Percentiles rank a stretch among this genome's conserved stretches.
Conservation (phyloP, 2,329 filamentous ascomycete species). For the Neofusicoccum laricinum region DNA sequence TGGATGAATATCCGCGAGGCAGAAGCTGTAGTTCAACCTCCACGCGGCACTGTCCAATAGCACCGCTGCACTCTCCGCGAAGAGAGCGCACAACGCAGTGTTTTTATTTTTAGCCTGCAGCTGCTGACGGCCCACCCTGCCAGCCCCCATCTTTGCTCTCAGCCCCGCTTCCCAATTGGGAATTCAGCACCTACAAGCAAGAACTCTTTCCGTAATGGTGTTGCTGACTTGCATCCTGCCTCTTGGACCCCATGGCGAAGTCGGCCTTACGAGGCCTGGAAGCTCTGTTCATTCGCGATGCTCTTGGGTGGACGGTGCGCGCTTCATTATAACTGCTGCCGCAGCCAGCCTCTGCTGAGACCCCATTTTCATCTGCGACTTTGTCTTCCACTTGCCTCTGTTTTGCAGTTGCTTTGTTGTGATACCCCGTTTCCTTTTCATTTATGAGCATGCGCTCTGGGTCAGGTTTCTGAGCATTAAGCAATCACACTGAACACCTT, state of each 20-base stretch:
- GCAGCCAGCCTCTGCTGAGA: neutral
- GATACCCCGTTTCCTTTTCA: neutral
- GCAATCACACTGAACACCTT: neutral
- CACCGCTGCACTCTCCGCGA: neutral
- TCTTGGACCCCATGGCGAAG: neutral
- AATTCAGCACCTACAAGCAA: neutral
- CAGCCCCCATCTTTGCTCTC: neutral
- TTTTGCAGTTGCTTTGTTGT: neutral
- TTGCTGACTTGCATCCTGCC: conserved; percentile 1
- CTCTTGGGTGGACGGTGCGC: neutral
- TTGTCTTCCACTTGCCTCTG: neutral
- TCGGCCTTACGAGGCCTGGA: neutral
- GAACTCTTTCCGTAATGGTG: neutral
- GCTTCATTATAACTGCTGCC: neutral
- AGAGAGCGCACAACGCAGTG: neutral
- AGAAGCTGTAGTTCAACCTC: neutral
- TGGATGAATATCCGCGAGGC: neutral
- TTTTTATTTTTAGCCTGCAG: conserved; percentile 5
- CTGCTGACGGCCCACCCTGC: neutral
- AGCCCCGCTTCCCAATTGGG: conserved; percentile 4
- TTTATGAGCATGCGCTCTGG: neutral
- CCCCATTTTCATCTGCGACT: neutral
- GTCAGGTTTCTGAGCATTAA: neutral
- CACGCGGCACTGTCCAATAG: neutral
- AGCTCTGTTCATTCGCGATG: neutral